These are phyloP conservation scores for Fraxinus xanthoxyloides DNA, from an alignment of 305 asterid genomes.

Conservation along the genomic window DNA sequence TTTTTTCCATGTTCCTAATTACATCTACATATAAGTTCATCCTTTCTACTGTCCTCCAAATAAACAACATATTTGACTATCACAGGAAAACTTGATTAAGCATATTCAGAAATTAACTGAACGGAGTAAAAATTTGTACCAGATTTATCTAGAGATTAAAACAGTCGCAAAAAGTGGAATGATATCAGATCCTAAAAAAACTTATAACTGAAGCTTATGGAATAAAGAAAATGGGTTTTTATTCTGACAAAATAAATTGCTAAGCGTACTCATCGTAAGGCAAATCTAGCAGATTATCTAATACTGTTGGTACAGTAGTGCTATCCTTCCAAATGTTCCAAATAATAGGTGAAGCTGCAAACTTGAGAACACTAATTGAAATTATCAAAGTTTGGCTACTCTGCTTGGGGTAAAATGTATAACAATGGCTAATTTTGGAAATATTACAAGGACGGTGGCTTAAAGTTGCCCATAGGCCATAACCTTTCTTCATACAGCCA, in stretches of 20 bases:
- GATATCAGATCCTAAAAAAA: not conserved
- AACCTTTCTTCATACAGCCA: not conserved
- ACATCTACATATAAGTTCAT: not conserved
- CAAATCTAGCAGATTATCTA: not conserved
- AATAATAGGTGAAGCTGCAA: not conserved
- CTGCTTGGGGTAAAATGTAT: not conserved
- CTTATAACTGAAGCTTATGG: not conserved
- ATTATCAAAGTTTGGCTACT: not conserved
- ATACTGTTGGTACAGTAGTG: not conserved
- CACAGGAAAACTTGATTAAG: not conserved
- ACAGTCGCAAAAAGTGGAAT: not conserved
- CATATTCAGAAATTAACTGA: not conserved
- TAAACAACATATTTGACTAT: not conserved
- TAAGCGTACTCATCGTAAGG: not conserved
- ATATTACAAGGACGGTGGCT: not conserved
- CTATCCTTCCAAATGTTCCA: not conserved
- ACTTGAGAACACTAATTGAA: not conserved
- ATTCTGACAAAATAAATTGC: not conserved
- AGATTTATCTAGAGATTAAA: not conserved
- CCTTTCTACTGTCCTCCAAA: not conserved
- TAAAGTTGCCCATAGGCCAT: not conserved
- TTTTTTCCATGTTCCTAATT: not conserved
- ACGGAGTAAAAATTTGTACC: not conserved
- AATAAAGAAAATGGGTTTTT: not conserved
- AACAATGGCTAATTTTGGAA: not conserved